These are phyloP conservation scores for Podila clonocystis DNA, from an alignment of 192 early-diverging fungal genomes.

Conservation along the genomic window DNA sequence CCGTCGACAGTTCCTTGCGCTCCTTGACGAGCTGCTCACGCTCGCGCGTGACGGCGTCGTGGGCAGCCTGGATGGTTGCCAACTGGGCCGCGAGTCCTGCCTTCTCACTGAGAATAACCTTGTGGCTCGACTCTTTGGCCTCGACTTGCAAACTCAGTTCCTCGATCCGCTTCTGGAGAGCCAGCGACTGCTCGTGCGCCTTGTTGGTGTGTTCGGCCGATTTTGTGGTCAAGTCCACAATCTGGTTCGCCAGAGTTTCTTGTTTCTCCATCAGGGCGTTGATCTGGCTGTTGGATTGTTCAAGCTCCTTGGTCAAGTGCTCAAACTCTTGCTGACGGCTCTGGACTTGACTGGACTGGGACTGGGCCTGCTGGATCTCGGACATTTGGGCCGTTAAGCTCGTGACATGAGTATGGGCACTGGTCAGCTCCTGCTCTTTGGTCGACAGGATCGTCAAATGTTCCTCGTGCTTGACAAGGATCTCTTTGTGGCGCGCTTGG, in stretches of 20 bases:
- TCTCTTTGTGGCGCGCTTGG: background rate
- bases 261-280: conserved; percentile 4
- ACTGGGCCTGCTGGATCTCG: background rate
- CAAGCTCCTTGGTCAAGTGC: conserved; percentile 11
- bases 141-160: conserved; percentile 7
- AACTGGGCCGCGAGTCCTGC: background rate
- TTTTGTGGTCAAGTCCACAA: conserved; percentile 4
- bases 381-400: background rate
- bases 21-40: background rate
- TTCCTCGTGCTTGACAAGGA: background rate
- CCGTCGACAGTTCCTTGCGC: background rate
- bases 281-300: conserved; percentile 13
- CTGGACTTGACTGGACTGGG: background rate
- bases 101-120: conserved; percentile 5
- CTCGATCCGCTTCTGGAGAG: conserved; percentile 15
- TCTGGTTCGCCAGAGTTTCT: background rate
- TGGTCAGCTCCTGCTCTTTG: background rate
- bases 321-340: conserved; percentile 7
- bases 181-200: background rate
- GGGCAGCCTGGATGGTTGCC: background rate
- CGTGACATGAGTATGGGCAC: background rate
- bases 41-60: background rate
- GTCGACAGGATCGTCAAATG: background rate
- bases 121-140: conserved; percentile 15
- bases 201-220: background rate